phyloP scores from a whole-genome alignment of 2,329 filamentous ascomycete species.

The Basipetospora chlamydospora region DNA sequence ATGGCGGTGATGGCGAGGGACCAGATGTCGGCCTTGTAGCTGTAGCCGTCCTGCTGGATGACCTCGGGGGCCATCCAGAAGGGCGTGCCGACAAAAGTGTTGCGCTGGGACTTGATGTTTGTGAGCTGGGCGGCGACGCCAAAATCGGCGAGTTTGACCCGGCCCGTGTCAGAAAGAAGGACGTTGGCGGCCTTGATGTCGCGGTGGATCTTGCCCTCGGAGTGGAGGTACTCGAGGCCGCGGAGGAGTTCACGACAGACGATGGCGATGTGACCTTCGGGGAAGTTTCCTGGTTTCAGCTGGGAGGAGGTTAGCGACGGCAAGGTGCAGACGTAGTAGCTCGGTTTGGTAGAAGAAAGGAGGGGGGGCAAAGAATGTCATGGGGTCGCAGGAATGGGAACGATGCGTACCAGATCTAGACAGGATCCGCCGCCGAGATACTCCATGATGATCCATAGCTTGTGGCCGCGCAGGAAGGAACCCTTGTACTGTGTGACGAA shows the following conservation, averaged over 20 bases:
- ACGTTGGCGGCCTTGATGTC: constrained; percentile 98
- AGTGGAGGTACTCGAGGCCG: constrained; percentile 85
- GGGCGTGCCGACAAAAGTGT: constrained; percentile 93
- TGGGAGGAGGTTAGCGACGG: no score
- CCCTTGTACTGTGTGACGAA: constrained; percentile 94
- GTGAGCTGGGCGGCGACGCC: constrained; percentile 92
- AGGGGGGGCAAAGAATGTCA: constrained; percentile 8
- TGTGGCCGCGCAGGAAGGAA: constrained; percentile 89
- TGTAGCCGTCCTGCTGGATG: constrained; percentile 95
- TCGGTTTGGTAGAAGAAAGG: constrained; percentile 5
- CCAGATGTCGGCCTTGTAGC: constrained; percentile 97
- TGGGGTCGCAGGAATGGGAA: background rate
- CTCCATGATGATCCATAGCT: constrained; percentile 99
- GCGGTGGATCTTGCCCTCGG: constrained; percentile 87
- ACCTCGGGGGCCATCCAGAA: constrained; percentile 99
- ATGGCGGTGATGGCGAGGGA: constrained; percentile 89
- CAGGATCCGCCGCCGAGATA: constrained; percentile 91
- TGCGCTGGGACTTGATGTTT: constrained; percentile 98
- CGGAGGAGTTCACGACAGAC: constrained; percentile 82
- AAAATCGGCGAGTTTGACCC: constrained; percentile 95
- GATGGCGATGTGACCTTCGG: constrained; percentile 82
- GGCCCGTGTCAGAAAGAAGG: constrained; percentile 73
- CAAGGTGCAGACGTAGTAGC: no score
- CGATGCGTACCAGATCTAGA: constrained; percentile 60
- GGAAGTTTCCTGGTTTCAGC: constrained; percentile 82